A percentile compares a stretch with the other conserved stretches of the same genome.
phyloP scores from a whole-genome alignment of 2,329 filamentous ascomycete genomes.

The Metarhizium brunneum region DNA sequence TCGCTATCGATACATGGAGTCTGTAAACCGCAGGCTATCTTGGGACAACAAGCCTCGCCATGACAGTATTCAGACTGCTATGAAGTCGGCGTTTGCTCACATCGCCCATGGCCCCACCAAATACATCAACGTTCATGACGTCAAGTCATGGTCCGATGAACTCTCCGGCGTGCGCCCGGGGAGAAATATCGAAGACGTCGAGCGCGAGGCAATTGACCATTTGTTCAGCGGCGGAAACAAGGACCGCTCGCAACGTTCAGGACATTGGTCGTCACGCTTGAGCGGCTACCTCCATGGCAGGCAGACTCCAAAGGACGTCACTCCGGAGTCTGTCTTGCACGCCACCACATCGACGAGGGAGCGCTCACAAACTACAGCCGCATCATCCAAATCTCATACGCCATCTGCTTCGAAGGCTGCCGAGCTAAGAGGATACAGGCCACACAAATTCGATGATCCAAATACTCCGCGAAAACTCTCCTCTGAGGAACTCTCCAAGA shows the following conservation, averaged over 20 bases:
- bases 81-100: conserved; percentile 32
- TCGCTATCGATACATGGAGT: conserved; percentile 37
- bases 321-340: conserved; percentile 14
- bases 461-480: conserved; percentile 16
- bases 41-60: conserved; percentile 33
- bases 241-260: conserved; percentile 7
- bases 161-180: conserved; percentile 27
- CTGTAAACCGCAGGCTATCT: conserved; percentile 31
- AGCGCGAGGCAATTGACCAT: conserved; percentile 34
- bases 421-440: conserved; percentile 25
- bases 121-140: conserved; percentile 25
- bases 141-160: conserved; percentile 27
- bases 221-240: conserved; percentile 26
- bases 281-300: conserved; percentile 21
- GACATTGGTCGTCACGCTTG: conserved; percentile 12
- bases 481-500: conserved; percentile 23
- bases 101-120: conserved; percentile 25
- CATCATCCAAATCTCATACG: conserved; percentile 35
- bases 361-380: conserved; percentile 31
- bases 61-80: conserved; percentile 24
- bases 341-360: conserved; percentile 14
- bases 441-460: conserved; percentile 19
- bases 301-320: conserved; percentile 10
- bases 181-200: conserved; percentile 34
- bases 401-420: conserved; percentile 24